These are phyloP conservation scores for Wallacemonas rigidus DNA, from an alignment of 208 protist species.

Conservation along the genomic window DNA sequence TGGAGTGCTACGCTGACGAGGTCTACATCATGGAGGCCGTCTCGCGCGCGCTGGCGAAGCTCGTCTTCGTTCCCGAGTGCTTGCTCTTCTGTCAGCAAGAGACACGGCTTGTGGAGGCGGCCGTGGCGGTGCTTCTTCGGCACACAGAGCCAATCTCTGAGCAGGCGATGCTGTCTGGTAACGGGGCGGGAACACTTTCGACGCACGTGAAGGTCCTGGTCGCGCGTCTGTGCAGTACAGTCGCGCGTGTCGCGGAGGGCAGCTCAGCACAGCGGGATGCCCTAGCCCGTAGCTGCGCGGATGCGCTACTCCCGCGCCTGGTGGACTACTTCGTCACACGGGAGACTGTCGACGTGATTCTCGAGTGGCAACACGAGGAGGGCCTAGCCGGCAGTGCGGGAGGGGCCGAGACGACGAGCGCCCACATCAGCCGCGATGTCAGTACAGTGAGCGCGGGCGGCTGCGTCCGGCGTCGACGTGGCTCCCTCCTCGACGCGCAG, in stretches of 20 bases:
- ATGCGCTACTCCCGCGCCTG: slow-evolving; percentile 11
- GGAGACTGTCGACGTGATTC: slow-evolving; percentile 8
- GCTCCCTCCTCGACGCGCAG: background rate
- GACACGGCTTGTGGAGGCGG: slow-evolving; percentile 33
- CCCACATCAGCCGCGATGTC: background rate
- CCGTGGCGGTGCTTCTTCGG: slow-evolving; percentile 31
- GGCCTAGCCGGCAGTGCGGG: background rate
- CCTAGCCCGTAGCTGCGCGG: slow-evolving; percentile 28
- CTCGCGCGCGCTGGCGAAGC: slow-evolving; percentile 67
- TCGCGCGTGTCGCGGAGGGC: slow-evolving; percentile 44
- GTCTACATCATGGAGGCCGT: slow-evolving; percentile 51
- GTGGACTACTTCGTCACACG: slow-evolving; percentile 1
- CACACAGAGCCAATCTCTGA: slow-evolving; percentile 18
- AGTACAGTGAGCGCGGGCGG: background rate
- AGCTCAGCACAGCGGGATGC: slow-evolving; percentile 31
- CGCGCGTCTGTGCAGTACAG: slow-evolving; percentile 40
- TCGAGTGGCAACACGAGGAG: slow-evolving; percentile 24
- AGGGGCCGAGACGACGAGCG: background rate
- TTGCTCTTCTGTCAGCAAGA: slow-evolving; percentile 32
- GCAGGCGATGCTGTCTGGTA: slow-evolving; percentile 23
- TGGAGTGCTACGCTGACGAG: slow-evolving; percentile 34
- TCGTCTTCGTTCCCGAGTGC: slow-evolving; percentile 60
- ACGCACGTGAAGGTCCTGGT: slow-evolving; percentile 45
- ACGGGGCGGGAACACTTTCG: slow-evolving; percentile 26
- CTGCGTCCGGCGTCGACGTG: background rate